Percentiles rank a stretch among this genome's conserved stretches.
These are phyloP conservation scores for Aquilaria yunnanensis DNA, from an alignment of 345 rosid species.

Conservation along the genomic window DNA sequence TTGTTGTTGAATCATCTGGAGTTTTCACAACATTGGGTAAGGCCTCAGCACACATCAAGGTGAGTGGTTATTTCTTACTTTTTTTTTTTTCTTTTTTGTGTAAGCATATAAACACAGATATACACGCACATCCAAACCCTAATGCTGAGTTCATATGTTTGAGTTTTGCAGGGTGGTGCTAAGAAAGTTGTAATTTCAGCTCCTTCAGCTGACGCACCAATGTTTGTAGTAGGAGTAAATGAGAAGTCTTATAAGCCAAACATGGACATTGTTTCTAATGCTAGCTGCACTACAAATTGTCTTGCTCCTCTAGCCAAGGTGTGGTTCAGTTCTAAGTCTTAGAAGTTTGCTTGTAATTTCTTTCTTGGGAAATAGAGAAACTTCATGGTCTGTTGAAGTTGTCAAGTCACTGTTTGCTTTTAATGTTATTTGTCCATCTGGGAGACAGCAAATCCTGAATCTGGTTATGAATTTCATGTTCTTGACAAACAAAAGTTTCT, in stretches of 20 bases:
- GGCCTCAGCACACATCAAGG: slow-evolving; percentile 88
- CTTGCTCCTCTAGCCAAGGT: slow-evolving; percentile 99
- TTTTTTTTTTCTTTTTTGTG: neutral
- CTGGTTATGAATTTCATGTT: neutral
- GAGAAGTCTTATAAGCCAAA: slow-evolving; percentile 73
- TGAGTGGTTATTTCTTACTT: slow-evolving; percentile 12
- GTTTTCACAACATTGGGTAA: slow-evolving; percentile 80
- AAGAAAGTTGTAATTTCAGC: slow-evolving; percentile 96
- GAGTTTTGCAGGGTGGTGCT: slow-evolving; percentile 76
- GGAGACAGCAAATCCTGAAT: neutral
- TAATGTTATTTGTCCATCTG: neutral
- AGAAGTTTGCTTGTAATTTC: neutral
- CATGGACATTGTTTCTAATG: slow-evolving; percentile 98
- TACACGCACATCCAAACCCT: neutral
- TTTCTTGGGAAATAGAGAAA: no score
- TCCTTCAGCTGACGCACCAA: slow-evolving; percentile 99
- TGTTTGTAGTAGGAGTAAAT: slow-evolving; percentile 98
- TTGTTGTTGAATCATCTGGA: slow-evolving; percentile 94
- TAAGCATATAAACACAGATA: neutral
- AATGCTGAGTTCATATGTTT: slow-evolving; percentile 5
- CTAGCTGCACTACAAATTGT: slow-evolving; percentile 99
- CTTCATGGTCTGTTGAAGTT: neutral
- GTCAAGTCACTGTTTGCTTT: neutral
- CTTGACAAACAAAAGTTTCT: neutral
- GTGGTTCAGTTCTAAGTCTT: slow-evolving; percentile 14